phyloP scores from a whole-genome alignment of 306 rosid species.

The Leucaena leucocephala region DNA sequence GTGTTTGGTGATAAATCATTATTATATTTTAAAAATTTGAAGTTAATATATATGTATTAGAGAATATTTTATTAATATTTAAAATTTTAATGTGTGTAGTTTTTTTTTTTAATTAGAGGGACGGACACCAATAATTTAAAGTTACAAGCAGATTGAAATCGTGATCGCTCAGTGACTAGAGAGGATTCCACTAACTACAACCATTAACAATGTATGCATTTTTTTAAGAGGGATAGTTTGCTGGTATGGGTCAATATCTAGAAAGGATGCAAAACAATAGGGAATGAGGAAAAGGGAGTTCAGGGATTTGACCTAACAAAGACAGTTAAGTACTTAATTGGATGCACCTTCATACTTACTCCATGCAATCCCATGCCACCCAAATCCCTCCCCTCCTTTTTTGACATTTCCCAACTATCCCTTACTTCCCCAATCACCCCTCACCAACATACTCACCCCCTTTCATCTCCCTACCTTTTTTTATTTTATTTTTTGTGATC shows the following conservation, averaged over 20 bases:
- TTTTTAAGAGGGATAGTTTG: neutral
- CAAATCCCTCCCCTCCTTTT: neutral
- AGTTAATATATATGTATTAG: too few species aligned
- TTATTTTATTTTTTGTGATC: neutral
- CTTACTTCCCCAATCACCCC: neutral
- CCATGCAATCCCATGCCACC: conserved; percentile 15
- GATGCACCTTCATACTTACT: conserved; percentile 38
- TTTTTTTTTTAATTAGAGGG: too few species aligned
- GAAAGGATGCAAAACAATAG: conserved; percentile 22
- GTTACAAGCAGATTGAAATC: too few species aligned
- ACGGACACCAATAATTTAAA: too few species aligned
- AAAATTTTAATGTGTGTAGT: too few species aligned
- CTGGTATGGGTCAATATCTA: conserved; percentile 33
- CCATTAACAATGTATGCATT: too few species aligned
- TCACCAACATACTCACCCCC: neutral
- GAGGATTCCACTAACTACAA: too few species aligned
- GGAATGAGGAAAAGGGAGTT: conserved; percentile 36
- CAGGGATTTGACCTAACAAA: conserved; percentile 35
- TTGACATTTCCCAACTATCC: conserved; percentile 25
- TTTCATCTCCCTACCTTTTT: neutral
- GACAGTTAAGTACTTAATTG: conserved; percentile 31
- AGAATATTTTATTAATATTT: too few species aligned
- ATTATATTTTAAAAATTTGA: too few species aligned
- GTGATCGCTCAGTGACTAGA: too few species aligned
- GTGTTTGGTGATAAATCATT: too few species aligned